Base-by-base conservation (phyloP, 352 stramenopile genomes). In the Chrysophaeum taylorii region DNA sequence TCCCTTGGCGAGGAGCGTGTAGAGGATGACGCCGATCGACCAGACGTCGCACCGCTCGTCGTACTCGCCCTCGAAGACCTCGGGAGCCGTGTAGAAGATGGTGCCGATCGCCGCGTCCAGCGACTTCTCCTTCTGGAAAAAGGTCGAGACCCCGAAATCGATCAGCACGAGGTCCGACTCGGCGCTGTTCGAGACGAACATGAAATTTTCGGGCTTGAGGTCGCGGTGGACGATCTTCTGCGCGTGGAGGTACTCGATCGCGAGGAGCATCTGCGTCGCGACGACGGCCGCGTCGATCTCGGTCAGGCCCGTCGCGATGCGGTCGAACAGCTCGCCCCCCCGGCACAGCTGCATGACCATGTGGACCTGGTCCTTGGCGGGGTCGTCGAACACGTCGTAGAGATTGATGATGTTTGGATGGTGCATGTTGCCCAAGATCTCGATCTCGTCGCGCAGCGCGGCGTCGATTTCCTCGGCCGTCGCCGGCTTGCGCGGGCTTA, bases 341-440 rank as follows among this genome's bases (percentile, higher is more conserved):
- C 82, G 90, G 81, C 87, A 93, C 0, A 93, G n/a, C n/a, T n/a
- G n/a, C n/a, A n/a, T n/a, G n/a, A n/a, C n/a, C n/a, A n/a, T n/a
- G n/a, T n/a, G n/a, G 38, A 92, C 84, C 9, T 93, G 57, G 69
- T 93, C 83, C 27, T 93, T 70, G 64, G 85, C 82, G 62, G 87
- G 85, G 70, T 88, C 82, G 70, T 94, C 87, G 68, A 87, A 93
- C 70, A 92, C 87, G 75, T 93, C 86, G 60, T 85, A 88, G 27
- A 94, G 79, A 72, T 91, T 90, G 78, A 94, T 92, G 74, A 94
- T 94, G 77, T 93, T 91, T 1, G 86, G 88, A 76, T 93, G 87
- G 23, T 72, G 37, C 35, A 74, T 43, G n/a, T 39, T 41, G 18
- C 38, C n/a, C 67, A 78, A 42, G 16, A 78, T 76, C 35, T 39